Evolutionary conservation across 2,329 filamentous ascomycete species (phyloP).

Genomic region (Penicillium carneum): DNA sequence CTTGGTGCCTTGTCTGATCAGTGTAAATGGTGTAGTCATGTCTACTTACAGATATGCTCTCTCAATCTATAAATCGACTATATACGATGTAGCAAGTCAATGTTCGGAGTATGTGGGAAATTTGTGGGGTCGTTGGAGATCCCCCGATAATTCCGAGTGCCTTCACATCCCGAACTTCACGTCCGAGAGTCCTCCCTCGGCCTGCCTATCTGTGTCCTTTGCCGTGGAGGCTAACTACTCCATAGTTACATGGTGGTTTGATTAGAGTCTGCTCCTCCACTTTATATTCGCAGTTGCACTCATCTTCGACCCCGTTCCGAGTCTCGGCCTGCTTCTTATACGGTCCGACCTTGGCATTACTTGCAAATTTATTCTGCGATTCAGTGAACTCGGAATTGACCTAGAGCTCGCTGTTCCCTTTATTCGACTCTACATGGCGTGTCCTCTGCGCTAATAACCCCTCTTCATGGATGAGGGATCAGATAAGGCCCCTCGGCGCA

Average conservation of each 20-base stretch:
- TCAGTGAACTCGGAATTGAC: neutral
- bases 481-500: slow-evolving; percentile 51
- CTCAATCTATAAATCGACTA: neutral
- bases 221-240: neutral
- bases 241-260: neutral
- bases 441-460: slow-evolving; percentile 32
- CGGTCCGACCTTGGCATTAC: neutral
- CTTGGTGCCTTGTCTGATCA: too few species aligned
- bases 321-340: neutral
- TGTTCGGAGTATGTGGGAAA: neutral
- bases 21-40: neutral
- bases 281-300: neutral
- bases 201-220: neutral
- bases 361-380: neutral
- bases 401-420: neutral
- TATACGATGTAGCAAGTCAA: neutral
- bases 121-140: slow-evolving; percentile 5
- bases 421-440: slow-evolving; percentile 36
- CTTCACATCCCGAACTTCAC: slow-evolving; percentile 11
- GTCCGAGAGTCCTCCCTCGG: slow-evolving; percentile 3
- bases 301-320: neutral
- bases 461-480: slow-evolving; percentile 51
- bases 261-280: neutral
- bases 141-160: slow-evolving; percentile 5
- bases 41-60: neutral